phyloP scores from a whole-genome alignment of 208 protist genomes.

The Leishmania amazonensis region DNA sequence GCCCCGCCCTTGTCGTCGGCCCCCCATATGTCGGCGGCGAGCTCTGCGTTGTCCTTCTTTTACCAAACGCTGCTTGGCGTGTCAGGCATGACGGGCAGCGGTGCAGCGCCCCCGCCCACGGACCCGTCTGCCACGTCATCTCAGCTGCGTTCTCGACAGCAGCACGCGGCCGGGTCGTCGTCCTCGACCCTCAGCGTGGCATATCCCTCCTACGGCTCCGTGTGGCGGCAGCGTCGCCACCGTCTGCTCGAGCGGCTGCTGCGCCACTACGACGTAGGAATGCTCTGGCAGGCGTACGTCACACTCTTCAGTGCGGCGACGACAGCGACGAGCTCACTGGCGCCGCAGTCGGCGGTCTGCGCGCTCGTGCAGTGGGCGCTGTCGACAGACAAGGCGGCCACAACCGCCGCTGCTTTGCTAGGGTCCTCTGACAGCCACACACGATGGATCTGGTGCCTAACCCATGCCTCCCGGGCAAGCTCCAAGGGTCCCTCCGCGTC shows the following conservation, averaged over 20 bases:
- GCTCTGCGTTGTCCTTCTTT: constrained; percentile 11
- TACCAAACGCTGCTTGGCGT: constrained; percentile 18
- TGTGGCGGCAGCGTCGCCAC: constrained; percentile 27
- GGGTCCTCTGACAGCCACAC: neutral
- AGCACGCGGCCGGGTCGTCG: neutral
- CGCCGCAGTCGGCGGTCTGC: constrained; percentile 23
- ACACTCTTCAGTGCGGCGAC: constrained; percentile 24
- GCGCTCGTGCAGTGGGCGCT: constrained; percentile 23
- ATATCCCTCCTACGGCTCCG: neutral
- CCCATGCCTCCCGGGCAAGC: neutral
- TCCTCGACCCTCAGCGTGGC: neutral
- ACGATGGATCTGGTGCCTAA: constrained; percentile 24
- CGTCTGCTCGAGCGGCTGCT: constrained; percentile 27
- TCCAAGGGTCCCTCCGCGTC: neutral
- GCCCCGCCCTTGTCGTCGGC: neutral
- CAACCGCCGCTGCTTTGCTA: constrained; percentile 8
- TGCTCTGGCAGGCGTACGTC: constrained; percentile 38
- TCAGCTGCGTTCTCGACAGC: neutral
- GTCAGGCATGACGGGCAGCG: constrained; percentile 3
- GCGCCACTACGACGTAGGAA: constrained; percentile 28
- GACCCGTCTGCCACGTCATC: neutral
- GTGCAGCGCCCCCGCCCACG: neutral
- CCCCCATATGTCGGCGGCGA: neutral
- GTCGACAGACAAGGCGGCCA: constrained; percentile 4
- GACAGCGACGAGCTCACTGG: constrained; percentile 3